Evolutionary conservation across 2,329 filamentous ascomycete species (phyloP).

Genomic region (Pyrenochaeta sp.): DNA sequence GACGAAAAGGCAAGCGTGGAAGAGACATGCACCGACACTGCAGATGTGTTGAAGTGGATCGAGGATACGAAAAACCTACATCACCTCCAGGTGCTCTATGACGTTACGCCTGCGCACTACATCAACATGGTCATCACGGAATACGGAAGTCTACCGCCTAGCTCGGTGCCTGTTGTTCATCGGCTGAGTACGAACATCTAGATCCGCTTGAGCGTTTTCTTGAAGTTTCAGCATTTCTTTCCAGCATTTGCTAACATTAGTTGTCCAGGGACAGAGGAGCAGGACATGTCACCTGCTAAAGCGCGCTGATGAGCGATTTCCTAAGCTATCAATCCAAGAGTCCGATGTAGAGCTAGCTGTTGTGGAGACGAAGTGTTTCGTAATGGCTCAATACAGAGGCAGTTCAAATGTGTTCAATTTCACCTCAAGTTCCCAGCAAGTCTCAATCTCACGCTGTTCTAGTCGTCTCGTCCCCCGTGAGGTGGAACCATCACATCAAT

Average conservation of each 20-base stretch:
- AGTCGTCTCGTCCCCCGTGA: too few relatives aligned
- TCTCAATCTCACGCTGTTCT: too few relatives aligned
- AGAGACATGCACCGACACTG: slow-evolving; percentile 27
- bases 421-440: too few relatives aligned
- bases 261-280: slow-evolving; percentile 21
- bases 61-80: slow-evolving; percentile 58
- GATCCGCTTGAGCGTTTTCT: slow-evolving; percentile 23
- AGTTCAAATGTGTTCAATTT: too few relatives aligned
- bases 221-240: neutral
- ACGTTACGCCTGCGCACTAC: slow-evolving; percentile 87
- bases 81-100: slow-evolving; percentile 82
- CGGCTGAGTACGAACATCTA: slow-evolving; percentile 58
- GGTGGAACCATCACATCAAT: too few relatives aligned
- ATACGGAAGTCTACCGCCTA: slow-evolving; percentile 84
- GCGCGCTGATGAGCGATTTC: neutral
- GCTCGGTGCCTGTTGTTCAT: slow-evolving; percentile 80
- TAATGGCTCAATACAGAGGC: too few relatives aligned
- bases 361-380: neutral
- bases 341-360: neutral
- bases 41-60: slow-evolving; percentile 49
- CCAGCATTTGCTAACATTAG: slow-evolving; percentile 12
- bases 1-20: slow-evolving; percentile 35
- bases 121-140: slow-evolving; percentile 92
- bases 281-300: slow-evolving; percentile 12
- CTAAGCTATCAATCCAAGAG: neutral